Base-by-base conservation (phyloP, 2,329 filamentous ascomycete genomes). In the Claviceps humidiphila region DNA sequence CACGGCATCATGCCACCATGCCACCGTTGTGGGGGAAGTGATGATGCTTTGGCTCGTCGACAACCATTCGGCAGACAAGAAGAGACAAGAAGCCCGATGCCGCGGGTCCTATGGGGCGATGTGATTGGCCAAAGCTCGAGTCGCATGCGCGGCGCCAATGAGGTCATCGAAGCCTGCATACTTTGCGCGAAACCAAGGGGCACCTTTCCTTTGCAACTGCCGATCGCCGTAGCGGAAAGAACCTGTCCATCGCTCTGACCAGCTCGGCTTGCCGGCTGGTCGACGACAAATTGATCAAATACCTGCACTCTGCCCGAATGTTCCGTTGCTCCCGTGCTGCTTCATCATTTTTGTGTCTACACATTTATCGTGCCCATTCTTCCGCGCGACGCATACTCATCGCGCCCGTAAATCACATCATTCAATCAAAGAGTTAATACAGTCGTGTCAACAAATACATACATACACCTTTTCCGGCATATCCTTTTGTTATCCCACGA, bases 151-250 rank as follows among this genome's bases (percentile, higher is more conserved):
- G 30, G n/a, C 40, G 38, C 53, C 41, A 38, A 22, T 54, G 50
- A 54, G 53, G 53, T 54, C 53, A 54, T 54, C 40, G 34, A 47
- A 54, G 49, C 40, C 41, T 51, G n/a, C 49, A 46, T 44, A 13
- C 17, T n/a, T 42, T 17, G 16, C 34, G 26, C 22, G 42, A 9
- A 34, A 47, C 20, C 34, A 39, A 47, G 22, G n/a, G 6, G 13
- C 13, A 11, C 24, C 17, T 47, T 14, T 2, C 41, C 46, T 37
- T 51, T 47, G 43, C 50, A 47, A 52, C 53, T 54, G 53, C 53
- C 53, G 50, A 52, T 54, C 50, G 47, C 47, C 6, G 11, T 41
- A 24, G 48, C 24, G 11, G 7, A 8, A 20, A n/a, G 8, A 45
- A 20, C n/a, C 30, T 37, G 20, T 8, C 44, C 8, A 39, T 24